Evolutionary conservation across 345 rosid species (phyloP).

Genomic region (Eutrema japonicum): DNA sequence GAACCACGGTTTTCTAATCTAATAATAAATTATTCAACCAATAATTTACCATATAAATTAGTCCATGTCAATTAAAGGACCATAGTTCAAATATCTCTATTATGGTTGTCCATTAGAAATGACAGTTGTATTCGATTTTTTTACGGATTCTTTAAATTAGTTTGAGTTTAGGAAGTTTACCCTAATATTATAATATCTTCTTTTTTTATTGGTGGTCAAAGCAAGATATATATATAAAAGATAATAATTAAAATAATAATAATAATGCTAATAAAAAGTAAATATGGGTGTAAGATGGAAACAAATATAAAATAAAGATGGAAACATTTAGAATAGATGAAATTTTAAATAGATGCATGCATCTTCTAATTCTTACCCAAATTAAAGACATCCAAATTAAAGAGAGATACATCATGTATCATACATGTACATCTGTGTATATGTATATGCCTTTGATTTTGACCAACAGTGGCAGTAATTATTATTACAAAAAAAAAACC

Average conservation of each 20-base stretch:
- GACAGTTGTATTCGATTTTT: too few species aligned
- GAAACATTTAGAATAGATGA: not conserved
- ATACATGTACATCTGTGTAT: not conserved
- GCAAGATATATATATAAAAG: not conserved
- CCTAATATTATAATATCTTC: too few species aligned
- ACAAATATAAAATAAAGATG: not conserved
- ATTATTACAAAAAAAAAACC: not conserved
- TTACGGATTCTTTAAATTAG: too few species aligned
- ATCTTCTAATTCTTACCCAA: not conserved
- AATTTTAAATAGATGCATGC: conserved; percentile 16
- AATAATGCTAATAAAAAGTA: not conserved
- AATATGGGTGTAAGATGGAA: not conserved
- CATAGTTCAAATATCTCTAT: too few species aligned
- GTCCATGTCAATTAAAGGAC: too few species aligned
- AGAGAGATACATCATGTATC: conserved; percentile 20
- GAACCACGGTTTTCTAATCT: too few species aligned
- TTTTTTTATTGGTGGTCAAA: too few species aligned
- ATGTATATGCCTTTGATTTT: conserved; percentile 8
- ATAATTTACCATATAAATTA: too few species aligned
- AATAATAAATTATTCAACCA: too few species aligned
- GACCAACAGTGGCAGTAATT: not conserved
- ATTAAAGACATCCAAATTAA: conserved; percentile 2
- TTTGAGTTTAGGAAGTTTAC: too few species aligned
- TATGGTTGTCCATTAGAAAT: too few species aligned
- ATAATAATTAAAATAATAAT: not conserved